These are phyloP conservation scores for Abrus precatorius DNA, from an alignment of 306 rosid genomes.

Conservation along the genomic window DNA sequence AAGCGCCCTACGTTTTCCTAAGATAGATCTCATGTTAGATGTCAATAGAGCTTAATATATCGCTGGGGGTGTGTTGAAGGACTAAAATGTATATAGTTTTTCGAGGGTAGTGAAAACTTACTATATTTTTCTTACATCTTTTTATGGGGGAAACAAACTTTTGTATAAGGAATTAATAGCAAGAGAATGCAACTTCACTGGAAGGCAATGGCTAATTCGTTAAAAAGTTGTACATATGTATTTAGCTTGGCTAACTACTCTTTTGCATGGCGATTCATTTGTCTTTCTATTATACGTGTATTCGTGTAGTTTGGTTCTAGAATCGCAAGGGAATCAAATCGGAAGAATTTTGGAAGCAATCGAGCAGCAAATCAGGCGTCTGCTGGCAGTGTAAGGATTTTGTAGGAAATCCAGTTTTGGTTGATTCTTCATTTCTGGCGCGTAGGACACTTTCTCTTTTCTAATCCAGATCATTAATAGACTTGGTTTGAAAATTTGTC, in stretches of 20 bases:
- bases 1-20: not conserved
- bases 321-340: slow-evolving; percentile 92
- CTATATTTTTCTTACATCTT: not conserved
- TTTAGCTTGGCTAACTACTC: slow-evolving; percentile 20
- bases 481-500: not conserved
- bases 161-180: slow-evolving; percentile 21
- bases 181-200: slow-evolving; percentile 12
- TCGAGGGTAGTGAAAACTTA: not conserved
- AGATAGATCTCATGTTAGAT: slow-evolving; percentile 18
- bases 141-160: not conserved
- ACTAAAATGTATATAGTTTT: not conserved
- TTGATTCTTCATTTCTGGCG: slow-evolving; percentile 36
- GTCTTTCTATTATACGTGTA: slow-evolving; percentile 39
- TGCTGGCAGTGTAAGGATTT: slow-evolving; percentile 86
- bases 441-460: not conserved
- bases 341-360: slow-evolving; percentile 90
- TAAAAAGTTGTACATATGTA: not conserved
- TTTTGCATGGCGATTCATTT: slow-evolving; percentile 30
- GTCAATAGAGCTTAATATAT: not conserved
- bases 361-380: slow-evolving; percentile 97
- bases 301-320: slow-evolving; percentile 91
- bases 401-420: slow-evolving; percentile 47
- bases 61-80: slow-evolving; percentile 5
- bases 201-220: slow-evolving; percentile 6
- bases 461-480: not conserved